A percentile compares a stretch with the other conserved stretches of the same genome.
phyloP scores from a whole-genome alignment of 805 yeast genomes.

The Komagataella kurtzmanii region DNA sequence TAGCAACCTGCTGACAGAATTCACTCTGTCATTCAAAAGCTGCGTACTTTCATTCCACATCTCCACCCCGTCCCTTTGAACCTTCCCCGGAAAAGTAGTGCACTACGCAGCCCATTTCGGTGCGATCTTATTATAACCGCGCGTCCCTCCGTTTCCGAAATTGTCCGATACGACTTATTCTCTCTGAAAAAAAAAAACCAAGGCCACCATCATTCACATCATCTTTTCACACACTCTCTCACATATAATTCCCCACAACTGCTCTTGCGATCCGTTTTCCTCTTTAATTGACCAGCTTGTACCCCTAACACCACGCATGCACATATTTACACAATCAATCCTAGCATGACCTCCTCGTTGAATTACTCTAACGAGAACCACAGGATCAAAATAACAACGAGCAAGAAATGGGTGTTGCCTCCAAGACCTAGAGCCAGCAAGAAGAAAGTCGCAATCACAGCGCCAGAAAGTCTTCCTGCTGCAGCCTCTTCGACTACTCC shows the following conservation, averaged over 20 bases:
- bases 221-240: neutral
- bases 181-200: neutral
- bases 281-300: neutral
- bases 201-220: neutral
- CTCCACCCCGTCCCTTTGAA: neutral
- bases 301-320: neutral
- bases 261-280: neutral
- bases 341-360: neutral
- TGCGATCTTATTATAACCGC: neutral
- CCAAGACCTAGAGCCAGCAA: slow-evolving; percentile 73
- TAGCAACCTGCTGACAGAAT: neutral
- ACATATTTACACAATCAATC: neutral
- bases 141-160: neutral
- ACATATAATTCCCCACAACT: neutral
- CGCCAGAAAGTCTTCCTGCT: neutral
- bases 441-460: slow-evolving; percentile 13
- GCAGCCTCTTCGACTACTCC: neutral
- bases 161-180: neutral
- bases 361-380: neutral
- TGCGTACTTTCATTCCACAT: neutral
- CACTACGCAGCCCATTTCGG: neutral
- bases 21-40: neutral
- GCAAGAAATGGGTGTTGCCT: slow-evolving; percentile 75
- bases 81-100: neutral
- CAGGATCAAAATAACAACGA: slow-evolving; percentile 33